Conservation (phyloP, 331 rosid genomes). For the Acacia pycnantha region DNA sequence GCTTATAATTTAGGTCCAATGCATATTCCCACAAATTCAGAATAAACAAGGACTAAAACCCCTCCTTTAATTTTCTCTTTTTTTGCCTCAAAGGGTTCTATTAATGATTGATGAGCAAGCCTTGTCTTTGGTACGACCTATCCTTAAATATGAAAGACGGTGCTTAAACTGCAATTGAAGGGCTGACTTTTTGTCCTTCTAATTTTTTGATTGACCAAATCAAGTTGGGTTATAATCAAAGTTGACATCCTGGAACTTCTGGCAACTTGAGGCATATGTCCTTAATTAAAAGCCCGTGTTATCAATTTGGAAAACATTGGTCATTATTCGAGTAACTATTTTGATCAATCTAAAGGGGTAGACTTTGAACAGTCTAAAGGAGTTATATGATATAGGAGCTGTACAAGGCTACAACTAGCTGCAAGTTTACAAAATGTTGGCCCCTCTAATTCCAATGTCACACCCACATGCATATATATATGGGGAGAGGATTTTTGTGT, state of each 20-base stretch:
- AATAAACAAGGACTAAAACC: slow-evolving; percentile 25
- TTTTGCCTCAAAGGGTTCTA: slow-evolving; percentile 8
- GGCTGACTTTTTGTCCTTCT: not conserved
- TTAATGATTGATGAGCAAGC: slow-evolving; percentile 22
- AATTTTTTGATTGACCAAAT: not conserved
- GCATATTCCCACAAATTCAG: slow-evolving; percentile 33
- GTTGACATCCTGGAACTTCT: not conserved
- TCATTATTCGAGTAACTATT: not conserved
- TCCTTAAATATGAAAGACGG: not conserved
- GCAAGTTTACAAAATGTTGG: not conserved
- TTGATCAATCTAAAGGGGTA: not conserved
- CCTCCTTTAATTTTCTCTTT: not conserved
- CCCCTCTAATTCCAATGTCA: not conserved
- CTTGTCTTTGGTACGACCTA: slow-evolving; percentile 17
- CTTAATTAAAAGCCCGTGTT: not conserved
- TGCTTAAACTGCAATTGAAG: slow-evolving; percentile 2
- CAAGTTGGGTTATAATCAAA: slow-evolving; percentile 9
- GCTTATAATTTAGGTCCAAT: slow-evolving; percentile 37
- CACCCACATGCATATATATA: too few relatives aligned
- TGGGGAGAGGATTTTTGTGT: not conserved
- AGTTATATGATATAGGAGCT: not conserved
- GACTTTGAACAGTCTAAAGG: not conserved
- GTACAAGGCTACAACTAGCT: too few relatives aligned
- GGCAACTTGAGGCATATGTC: not conserved
- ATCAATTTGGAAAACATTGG: not conserved